Percentiles rank a stretch among this genome's conserved stretches.
These are phyloP conservation scores for Drosera spatulata DNA, from an alignment of 179 eudicot genomes.

Conservation along the genomic window DNA sequence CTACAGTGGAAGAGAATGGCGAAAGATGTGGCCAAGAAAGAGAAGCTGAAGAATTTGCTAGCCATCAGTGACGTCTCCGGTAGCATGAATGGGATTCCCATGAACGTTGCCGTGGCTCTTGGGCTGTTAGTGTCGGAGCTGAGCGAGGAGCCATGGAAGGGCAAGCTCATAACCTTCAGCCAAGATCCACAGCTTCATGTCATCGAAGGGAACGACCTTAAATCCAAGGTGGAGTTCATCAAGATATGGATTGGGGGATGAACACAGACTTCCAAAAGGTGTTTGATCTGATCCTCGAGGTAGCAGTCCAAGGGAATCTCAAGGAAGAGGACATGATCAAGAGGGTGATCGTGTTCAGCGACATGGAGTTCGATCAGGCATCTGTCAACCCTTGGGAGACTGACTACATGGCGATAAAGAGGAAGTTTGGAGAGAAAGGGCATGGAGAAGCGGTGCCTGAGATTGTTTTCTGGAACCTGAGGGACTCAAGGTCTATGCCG, in stretches of 20 bases:
- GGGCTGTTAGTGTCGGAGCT: slow-evolving; percentile 45
- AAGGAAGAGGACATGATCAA: slow-evolving; percentile 34
- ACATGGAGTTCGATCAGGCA: slow-evolving; percentile 51
- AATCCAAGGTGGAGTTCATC: slow-evolving; percentile 18
- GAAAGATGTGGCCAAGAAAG: slow-evolving; percentile 27
- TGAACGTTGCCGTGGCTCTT: slow-evolving; percentile 49
- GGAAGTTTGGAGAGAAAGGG: slow-evolving; percentile 31
- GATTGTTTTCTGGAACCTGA: slow-evolving; percentile 57
- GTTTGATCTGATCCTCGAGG: slow-evolving; percentile 33
- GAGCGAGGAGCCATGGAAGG: slow-evolving; percentile 55
- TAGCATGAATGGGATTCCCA: slow-evolving; percentile 38
- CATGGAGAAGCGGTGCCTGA: slow-evolving; percentile 38
- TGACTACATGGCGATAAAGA: slow-evolving; percentile 26
- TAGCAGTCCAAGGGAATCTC: slow-evolving; percentile 25
- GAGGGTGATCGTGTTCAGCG: slow-evolving; percentile 45
- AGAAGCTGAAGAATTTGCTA: slow-evolving; percentile 31
- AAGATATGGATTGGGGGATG: slow-evolving; percentile 31
- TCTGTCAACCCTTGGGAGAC: slow-evolving; percentile 38
- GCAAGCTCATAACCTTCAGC: slow-evolving; percentile 48
- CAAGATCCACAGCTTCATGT: slow-evolving; percentile 25
- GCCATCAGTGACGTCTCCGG: slow-evolving; percentile 54
- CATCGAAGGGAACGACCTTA: slow-evolving; percentile 20
- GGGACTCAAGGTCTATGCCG: slow-evolving; percentile 20
- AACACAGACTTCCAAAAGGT: slow-evolving; percentile 42
- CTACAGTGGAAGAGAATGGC: slow-evolving; percentile 57